Percentiles rank a stretch among this genome's conserved stretches.
phyloP scores from a whole-genome alignment of 2,329 filamentous ascomycete species.

The Dothistroma septosporum region DNA sequence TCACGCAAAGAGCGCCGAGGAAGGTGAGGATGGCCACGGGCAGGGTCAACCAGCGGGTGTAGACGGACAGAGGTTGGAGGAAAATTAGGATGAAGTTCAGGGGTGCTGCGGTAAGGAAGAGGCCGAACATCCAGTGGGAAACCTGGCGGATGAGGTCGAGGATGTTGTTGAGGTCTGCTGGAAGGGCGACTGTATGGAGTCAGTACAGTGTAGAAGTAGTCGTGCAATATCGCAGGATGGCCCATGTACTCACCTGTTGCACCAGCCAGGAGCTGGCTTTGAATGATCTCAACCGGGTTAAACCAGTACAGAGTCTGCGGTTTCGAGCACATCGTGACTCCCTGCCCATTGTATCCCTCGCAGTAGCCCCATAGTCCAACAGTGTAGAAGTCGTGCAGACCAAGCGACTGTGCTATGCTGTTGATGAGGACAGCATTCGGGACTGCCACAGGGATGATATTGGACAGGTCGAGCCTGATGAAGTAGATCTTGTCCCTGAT shows the following conservation, averaged over 20 bases:
- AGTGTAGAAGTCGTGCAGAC: constrained; percentile 90
- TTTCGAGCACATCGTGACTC: constrained; percentile 70
- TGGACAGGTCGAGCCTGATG: constrained; percentile 74
- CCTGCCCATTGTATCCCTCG: constrained; percentile 72
- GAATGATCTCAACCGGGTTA: constrained; percentile 77
- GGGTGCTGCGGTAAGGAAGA: constrained; percentile 70
- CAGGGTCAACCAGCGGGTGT: constrained; percentile 56
- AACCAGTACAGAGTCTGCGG: constrained; percentile 79
- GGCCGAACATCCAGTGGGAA: constrained; percentile 82
- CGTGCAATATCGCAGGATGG: background rate
- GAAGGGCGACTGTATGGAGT: constrained; percentile 62
- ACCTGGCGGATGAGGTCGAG: constrained; percentile 69
- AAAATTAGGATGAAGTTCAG: constrained; percentile 71
- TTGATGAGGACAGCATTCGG: constrained; percentile 75
- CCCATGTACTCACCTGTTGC: constrained; percentile 59
- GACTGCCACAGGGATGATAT: constrained; percentile 71
- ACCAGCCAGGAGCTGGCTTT: constrained; percentile 73
- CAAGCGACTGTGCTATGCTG: constrained; percentile 78
- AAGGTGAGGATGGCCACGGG: constrained; percentile 65
- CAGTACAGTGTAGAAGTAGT: constrained; percentile 4
- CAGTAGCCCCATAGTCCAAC: constrained; percentile 91
- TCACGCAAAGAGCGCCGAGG: constrained; percentile 62
- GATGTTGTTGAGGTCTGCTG: constrained; percentile 66
- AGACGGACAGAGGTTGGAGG: constrained; percentile 52
- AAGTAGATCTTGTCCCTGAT: constrained; percentile 73